Percentiles rank a stretch among this genome's conserved stretches.
These are phyloP conservation scores for Nakazawaea siamensis DNA, from an alignment of 805 yeast species.

Conservation along the genomic window DNA sequence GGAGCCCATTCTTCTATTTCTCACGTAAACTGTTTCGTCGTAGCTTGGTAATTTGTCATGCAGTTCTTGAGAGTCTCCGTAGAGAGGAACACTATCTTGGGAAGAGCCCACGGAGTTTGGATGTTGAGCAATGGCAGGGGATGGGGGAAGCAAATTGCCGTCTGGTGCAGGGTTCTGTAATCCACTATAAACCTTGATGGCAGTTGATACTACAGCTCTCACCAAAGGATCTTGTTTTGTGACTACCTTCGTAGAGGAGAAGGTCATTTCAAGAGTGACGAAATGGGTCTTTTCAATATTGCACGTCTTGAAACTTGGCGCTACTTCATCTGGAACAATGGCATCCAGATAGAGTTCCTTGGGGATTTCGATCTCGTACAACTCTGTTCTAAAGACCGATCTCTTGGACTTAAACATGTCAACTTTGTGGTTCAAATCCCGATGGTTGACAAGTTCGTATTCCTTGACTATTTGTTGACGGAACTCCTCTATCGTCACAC, in stretches of 20 bases:
- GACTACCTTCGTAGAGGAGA: conserved; percentile 13
- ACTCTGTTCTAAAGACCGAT: conserved; percentile 14
- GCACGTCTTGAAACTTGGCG: conserved; percentile 51
- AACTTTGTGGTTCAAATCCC: conserved; percentile 24
- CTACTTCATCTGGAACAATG: conserved; percentile 34
- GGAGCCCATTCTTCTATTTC: no score
- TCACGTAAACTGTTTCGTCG: no score
- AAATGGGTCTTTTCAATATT: conserved; percentile 41
- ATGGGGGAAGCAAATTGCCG: neutral
- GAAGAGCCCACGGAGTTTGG: no score
- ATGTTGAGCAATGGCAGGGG: no score
- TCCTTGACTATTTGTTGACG: conserved; percentile 10
- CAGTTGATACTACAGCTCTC: conserved; percentile 10
- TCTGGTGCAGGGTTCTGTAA: conserved; percentile 10
- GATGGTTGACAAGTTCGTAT: conserved; percentile 28
- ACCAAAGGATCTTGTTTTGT: conserved; percentile 10
- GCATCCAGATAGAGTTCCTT: conserved; percentile 28
- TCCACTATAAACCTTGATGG: conserved; percentile 16
- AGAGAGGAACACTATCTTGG: no score
- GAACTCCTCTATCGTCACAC: conserved; percentile 18
- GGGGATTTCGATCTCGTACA: conserved; percentile 39
- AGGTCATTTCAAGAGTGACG: conserved; percentile 25
- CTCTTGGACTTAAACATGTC: conserved; percentile 29
- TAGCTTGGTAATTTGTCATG: neutral
- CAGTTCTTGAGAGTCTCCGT: no score